phyloP scores from a whole-genome alignment of 768 basidiomycete species.

The Kwoniella newhampshirensis region DNA sequence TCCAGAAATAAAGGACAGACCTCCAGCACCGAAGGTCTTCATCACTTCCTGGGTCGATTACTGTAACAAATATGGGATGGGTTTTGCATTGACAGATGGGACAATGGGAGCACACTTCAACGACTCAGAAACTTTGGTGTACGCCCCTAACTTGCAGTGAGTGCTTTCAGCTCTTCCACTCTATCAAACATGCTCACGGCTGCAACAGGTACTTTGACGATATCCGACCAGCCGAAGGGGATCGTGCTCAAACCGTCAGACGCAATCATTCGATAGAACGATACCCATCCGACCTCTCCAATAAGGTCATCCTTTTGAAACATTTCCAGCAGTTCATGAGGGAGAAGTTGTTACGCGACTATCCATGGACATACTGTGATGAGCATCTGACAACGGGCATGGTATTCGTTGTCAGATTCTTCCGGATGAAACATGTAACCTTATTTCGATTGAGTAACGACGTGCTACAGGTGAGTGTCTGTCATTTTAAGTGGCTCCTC shows the following conservation, averaged over 20 bases:
- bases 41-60: conserved; percentile 99
- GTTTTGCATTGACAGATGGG: conserved; percentile 92
- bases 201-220: conserved; percentile 78
- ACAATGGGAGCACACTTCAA: conserved; percentile 95
- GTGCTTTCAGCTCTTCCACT: conserved; percentile 47
- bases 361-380: conserved; percentile 78
- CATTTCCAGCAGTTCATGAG: conserved; percentile 95
- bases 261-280: conserved; percentile 59
- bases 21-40: conserved; percentile 67
- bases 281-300: conserved; percentile 75
- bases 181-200: too few relatives aligned
- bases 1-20: conserved; percentile 7
- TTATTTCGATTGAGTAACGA: conserved; percentile 96
- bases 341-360: conserved; percentile 79
- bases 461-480: conserved; percentile 73
- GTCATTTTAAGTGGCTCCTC: neutral
- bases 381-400: conserved; percentile 70
- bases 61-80: conserved; percentile 99
- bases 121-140: conserved; percentile 81
- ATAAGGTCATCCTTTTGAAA: conserved; percentile 86
- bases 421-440: conserved; percentile 95
- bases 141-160: conserved; percentile 83
- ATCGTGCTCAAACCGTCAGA: conserved; percentile 23
- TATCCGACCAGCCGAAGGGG: conserved; percentile 60
- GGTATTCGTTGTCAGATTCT: conserved; percentile 93